Percentiles rank a stretch among this genome's conserved stretches.
Conservation (phyloP, 1,139 yeast species). For the Saccharomyces hybrid region DNA sequence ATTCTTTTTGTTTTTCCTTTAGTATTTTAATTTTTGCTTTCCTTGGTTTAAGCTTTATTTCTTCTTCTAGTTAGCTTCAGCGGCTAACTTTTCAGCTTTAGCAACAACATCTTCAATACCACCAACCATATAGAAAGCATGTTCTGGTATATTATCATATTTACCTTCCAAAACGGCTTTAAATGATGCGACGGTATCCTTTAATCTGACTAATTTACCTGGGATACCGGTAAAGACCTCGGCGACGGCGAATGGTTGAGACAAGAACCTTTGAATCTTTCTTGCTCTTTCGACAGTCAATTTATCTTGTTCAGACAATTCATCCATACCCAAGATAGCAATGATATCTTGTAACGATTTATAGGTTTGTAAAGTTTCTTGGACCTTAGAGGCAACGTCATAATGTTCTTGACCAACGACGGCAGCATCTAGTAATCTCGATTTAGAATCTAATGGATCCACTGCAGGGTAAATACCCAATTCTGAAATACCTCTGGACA, state of each 20-base stretch:
- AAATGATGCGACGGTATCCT: conserved; percentile 91
- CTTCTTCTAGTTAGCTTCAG: conserved; percentile 63
- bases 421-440: conserved; percentile 94
- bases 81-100: conserved; percentile 97
- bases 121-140: conserved; percentile 99
- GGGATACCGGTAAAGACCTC: conserved; percentile 99
- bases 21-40: neutral
- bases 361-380: conserved; percentile 98
- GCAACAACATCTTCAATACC: conserved; percentile 97
- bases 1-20: neutral
- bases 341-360: conserved; percentile 99
- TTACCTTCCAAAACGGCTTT: conserved; percentile 96
- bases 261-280: conserved; percentile 98
- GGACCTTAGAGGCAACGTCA: conserved; percentile 88
- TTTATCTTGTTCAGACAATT: conserved; percentile 96
- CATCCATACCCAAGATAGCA: conserved; percentile 99
- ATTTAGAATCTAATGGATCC: conserved; percentile 99
- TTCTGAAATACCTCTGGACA: conserved; percentile 99
- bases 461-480: conserved; percentile 99
- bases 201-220: conserved; percentile 94
- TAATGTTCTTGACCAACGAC: conserved; percentile 99
- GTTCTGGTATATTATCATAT: conserved; percentile 97
- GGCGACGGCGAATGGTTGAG: conserved; percentile 99
- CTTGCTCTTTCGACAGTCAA: conserved; percentile 99
- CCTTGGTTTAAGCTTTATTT: conserved; percentile 1